These are phyloP conservation scores for Podila verticillata DNA, from an alignment of 192 early-diverging fungal species.

Conservation along the genomic window DNA sequence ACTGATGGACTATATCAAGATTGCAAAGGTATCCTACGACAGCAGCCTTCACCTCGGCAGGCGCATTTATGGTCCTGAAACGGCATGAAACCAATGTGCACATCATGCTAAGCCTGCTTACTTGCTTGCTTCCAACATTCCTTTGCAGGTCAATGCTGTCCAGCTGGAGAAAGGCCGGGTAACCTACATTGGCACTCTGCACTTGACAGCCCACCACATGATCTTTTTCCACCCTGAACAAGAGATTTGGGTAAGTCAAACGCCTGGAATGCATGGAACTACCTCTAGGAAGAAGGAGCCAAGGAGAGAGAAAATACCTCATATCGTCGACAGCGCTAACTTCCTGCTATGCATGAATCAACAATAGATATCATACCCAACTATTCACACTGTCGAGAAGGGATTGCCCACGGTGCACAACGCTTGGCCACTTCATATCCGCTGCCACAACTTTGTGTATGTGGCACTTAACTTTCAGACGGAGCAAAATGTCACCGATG, in stretches of 20 bases:
- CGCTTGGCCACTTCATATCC: slow-evolving; percentile 65
- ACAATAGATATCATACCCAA: slow-evolving; percentile 80
- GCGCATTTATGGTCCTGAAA: background rate
- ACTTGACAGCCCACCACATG: slow-evolving; percentile 82
- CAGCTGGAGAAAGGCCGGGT: slow-evolving; percentile 54
- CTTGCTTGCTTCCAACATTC: background rate
- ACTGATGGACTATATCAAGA: slow-evolving; percentile 43
- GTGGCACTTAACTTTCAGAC: slow-evolving; percentile 72
- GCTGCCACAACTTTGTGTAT: slow-evolving; percentile 86
- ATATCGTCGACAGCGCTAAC: too few relatives aligned
- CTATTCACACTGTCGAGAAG: slow-evolving; percentile 84
- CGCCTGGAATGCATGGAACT: slow-evolving; percentile 1
- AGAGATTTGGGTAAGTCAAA: slow-evolving; percentile 72
- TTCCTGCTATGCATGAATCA: too few relatives aligned
- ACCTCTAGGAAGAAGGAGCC: background rate
- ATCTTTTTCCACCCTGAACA: slow-evolving; percentile 65
- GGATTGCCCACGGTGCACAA: slow-evolving; percentile 58
- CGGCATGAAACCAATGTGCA: background rate
- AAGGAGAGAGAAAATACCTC: slow-evolving; percentile 1
- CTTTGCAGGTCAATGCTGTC: slow-evolving; percentile 44
- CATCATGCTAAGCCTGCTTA: background rate
- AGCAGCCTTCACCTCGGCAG: background rate
- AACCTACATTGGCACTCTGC: slow-evolving; percentile 63
- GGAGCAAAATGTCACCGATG: slow-evolving; percentile 76
- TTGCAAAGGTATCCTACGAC: slow-evolving; percentile 28